Evolutionary conservation across 2,329 filamentous ascomycete species (phyloP).

Genomic region (Sclerotinia trifoliorum): DNA sequence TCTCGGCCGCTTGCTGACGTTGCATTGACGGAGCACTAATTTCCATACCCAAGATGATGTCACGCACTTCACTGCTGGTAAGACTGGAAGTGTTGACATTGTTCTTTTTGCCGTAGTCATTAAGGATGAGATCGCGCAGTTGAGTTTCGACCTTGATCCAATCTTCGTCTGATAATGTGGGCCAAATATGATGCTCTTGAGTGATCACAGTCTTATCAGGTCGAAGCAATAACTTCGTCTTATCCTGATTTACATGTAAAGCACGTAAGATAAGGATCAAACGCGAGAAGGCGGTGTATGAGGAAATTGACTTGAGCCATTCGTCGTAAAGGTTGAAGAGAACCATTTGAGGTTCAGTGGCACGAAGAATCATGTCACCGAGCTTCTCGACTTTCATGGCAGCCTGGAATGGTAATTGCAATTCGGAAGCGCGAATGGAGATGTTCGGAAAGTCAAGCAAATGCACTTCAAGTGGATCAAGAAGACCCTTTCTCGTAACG

Average conservation of each 20-base stretch:
- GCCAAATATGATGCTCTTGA: constrained; percentile 99
- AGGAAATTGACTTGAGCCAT: constrained; percentile 97
- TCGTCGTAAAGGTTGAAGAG: constrained; percentile 98
- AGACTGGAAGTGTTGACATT: constrained; percentile 98
- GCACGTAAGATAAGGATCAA: constrained; percentile 90
- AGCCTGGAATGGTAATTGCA: constrained; percentile 97
- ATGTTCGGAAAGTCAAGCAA: constrained; percentile 98
- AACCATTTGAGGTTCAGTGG: constrained; percentile 99
- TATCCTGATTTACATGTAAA: constrained; percentile 95
- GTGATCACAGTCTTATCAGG: constrained; percentile 98
- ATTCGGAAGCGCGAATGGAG: constrained; percentile 92
- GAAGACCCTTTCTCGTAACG: constrained; percentile 92
- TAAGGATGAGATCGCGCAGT: constrained; percentile 90
- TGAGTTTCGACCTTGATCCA: constrained; percentile 99
- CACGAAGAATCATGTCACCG: constrained; percentile 96
- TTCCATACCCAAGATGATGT: constrained; percentile 99
- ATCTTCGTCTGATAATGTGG: constrained; percentile 86
- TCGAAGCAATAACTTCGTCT: constrained; percentile 91
- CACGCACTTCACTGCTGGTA: constrained; percentile 93
- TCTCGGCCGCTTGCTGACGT: constrained; percentile 95
- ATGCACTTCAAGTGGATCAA: constrained; percentile 96
- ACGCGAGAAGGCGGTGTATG: constrained; percentile 97
- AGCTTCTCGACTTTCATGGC: constrained; percentile 99
- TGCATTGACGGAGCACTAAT: constrained; percentile 98
- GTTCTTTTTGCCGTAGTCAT: constrained; percentile 99